Conservation (phyloP, 768 basidiomycete genomes). For the Pleurotus djamor region DNA sequence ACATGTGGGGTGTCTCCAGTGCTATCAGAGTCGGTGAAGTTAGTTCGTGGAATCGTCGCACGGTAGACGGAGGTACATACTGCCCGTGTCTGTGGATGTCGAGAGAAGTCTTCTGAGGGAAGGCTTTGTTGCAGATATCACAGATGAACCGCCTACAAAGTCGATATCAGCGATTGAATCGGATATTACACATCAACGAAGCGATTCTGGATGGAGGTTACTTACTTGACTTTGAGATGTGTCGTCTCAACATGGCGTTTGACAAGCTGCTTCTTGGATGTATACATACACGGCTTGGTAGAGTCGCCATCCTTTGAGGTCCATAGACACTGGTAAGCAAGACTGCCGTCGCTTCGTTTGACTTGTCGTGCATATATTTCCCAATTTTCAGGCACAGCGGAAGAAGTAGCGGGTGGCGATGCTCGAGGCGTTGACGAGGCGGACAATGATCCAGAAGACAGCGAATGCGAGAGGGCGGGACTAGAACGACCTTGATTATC, state of each 20-base stretch:
- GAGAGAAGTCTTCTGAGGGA: conserved; percentile 58
- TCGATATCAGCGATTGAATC: conserved; percentile 5
- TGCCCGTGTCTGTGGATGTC: conserved; percentile 59
- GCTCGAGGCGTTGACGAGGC: not conserved
- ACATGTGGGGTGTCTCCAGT: conserved; percentile 55
- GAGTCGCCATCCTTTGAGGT: conserved; percentile 19
- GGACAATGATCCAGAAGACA: not conserved
- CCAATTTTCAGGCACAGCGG: conserved; percentile 15
- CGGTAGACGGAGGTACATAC: conserved; percentile 17
- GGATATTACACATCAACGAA: not conserved
- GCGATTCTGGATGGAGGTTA: not conserved
- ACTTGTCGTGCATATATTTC: conserved; percentile 15
- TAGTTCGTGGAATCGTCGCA: not conserved
- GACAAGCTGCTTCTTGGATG: conserved; percentile 60
- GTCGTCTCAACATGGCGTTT: conserved; percentile 67
- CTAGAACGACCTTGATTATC: not conserved
- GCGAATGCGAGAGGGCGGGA: not conserved
- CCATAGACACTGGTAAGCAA: conserved; percentile 24
- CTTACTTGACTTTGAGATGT: conserved; percentile 60
- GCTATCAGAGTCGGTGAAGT: conserved; percentile 25
- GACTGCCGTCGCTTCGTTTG: conserved; percentile 14
- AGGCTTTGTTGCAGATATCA: conserved; percentile 48
- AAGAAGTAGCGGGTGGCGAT: not conserved
- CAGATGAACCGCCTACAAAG: conserved; percentile 48
- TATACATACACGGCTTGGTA: conserved; percentile 32